Base-by-base conservation (phyloP, 495 filamentous ascomycete species). In the Tuber umbilicatum region DNA sequence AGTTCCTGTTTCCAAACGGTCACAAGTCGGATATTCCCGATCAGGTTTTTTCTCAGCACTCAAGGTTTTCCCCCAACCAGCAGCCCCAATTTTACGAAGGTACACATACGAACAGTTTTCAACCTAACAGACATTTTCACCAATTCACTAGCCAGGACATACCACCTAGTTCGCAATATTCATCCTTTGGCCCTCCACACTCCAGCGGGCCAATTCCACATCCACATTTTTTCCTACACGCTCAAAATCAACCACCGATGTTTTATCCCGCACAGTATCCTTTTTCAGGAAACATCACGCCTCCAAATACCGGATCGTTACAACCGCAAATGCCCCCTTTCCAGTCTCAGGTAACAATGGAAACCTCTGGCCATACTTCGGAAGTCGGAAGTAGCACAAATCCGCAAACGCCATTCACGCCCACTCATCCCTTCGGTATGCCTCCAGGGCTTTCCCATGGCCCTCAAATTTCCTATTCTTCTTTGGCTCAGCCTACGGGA, bases 231-330 rank as follows among this genome's bases (percentile, higher is more conserved):
- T 79, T 78, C 21, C 79, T 71, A 43, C 68, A 70, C n/a, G 39
- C 55, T 64, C 55, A 64, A 64, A 64, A 64, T 35, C 55, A 64
- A 64, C 55, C 55, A 14, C 55, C 17, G 75, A 70, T 42, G 68
- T 16, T 79, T 79, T 69, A 45, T 71, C 60, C 68, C 38, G 21
- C 67, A 45, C 67, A 64, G 27, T 79, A 79, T n/a, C 69, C 70
- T 14, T 79, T 79, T 37, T 73, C 73, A 5, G 71, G 67, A 27
- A 78, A 68, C 47, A 79, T 81, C 73, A 81, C 80, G 9, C 80
- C 80, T 38, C 80, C 80, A 27, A 81, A 81, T 42, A 78, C 79
- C 41, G 79, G 79, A 38, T 70, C 78, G 19, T 35, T 81, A 69
- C 75, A 78, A 73, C 69, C 79, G 23, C 72, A 73, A 39, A 76